These are phyloP conservation scores for Aspergillus melleus DNA, from an alignment of 2,329 filamentous ascomycete genomes.

Conservation along the genomic window DNA sequence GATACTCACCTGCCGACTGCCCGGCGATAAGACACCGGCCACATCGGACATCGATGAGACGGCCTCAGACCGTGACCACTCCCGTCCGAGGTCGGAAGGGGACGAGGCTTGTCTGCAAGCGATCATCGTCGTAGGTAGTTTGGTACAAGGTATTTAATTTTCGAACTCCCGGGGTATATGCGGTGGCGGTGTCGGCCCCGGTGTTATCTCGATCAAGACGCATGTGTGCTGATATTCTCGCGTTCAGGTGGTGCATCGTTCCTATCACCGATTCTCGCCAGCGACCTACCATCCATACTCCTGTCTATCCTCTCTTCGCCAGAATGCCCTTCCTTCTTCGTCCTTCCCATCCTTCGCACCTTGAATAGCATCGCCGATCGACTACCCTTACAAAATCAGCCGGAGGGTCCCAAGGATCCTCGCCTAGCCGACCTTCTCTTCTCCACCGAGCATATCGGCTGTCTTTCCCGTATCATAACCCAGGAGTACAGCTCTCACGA, in stretches of 20 bases:
- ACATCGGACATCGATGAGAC: constrained; percentile 31
- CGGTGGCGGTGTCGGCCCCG: neutral
- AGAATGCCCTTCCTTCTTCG: constrained; percentile 64
- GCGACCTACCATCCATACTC: constrained; percentile 67
- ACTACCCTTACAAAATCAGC: constrained; percentile 55
- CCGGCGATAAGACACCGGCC: constrained; percentile 33
- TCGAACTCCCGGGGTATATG: neutral
- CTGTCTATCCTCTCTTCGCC: constrained; percentile 67
- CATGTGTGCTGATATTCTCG: constrained; percentile 18
- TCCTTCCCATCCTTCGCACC: constrained; percentile 71
- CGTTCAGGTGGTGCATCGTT: constrained; percentile 74
- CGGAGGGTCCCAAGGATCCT: constrained; percentile 50
- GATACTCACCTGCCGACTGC: constrained; percentile 48
- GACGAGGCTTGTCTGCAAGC: constrained; percentile 73
- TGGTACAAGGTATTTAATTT: constrained; percentile 69
- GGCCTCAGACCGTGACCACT: constrained; percentile 21
- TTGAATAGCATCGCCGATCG: constrained; percentile 71
- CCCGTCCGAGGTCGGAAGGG: constrained; percentile 55
- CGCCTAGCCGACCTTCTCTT: constrained; percentile 67
- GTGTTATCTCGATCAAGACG: neutral
- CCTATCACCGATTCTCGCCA: constrained; percentile 70
- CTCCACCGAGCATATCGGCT: constrained; percentile 59
- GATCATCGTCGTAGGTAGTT: constrained; percentile 79
- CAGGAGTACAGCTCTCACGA: constrained; percentile 55
- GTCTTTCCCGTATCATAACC: constrained; percentile 65